Conservation (phyloP, 192 early-diverging fungal species). For the Kickxella alabastrina region DNA sequence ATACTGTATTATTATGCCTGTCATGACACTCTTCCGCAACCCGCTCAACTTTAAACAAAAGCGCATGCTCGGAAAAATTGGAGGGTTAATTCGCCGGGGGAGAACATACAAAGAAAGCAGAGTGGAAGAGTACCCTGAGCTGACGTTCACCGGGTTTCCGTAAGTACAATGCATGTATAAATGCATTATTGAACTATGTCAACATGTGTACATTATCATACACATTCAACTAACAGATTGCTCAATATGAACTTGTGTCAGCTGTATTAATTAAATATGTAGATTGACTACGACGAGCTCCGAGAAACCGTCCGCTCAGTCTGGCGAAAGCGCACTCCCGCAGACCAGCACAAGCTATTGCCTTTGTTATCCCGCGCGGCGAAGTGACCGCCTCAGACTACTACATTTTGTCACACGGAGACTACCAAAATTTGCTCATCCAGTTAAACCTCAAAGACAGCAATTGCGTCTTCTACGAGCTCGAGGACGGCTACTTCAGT, state of each 20-base stretch:
- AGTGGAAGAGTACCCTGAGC: slow-evolving; percentile 13
- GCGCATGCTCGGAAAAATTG: slow-evolving; percentile 12
- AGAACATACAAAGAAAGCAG: neutral
- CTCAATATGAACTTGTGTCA: too few species aligned
- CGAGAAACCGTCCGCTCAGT: slow-evolving; percentile 29
- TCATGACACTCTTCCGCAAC: too few species aligned
- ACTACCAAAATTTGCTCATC: slow-evolving; percentile 17
- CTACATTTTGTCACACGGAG: slow-evolving; percentile 3
- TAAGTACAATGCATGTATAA: slow-evolving; percentile 9
- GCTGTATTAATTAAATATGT: slow-evolving; percentile 3
- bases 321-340: slow-evolving; percentile 22
- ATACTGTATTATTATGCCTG: neutral
- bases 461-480: slow-evolving; percentile 29
- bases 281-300: slow-evolving; percentile 34
- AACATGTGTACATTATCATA: too few species aligned
- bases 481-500: slow-evolving; percentile 7
- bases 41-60: slow-evolving; percentile 3
- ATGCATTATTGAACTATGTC: neutral
- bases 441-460: neutral
- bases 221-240: too few species aligned
- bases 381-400: slow-evolving; percentile 12
- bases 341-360: slow-evolving; percentile 15
- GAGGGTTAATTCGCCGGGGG: neutral
- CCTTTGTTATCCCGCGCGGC: slow-evolving; percentile 21
- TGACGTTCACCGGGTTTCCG: slow-evolving; percentile 1